Evolutionary conservation across 495 filamentous ascomycete species (phyloP).

Genomic region (Aspergillus bridgeri): DNA sequence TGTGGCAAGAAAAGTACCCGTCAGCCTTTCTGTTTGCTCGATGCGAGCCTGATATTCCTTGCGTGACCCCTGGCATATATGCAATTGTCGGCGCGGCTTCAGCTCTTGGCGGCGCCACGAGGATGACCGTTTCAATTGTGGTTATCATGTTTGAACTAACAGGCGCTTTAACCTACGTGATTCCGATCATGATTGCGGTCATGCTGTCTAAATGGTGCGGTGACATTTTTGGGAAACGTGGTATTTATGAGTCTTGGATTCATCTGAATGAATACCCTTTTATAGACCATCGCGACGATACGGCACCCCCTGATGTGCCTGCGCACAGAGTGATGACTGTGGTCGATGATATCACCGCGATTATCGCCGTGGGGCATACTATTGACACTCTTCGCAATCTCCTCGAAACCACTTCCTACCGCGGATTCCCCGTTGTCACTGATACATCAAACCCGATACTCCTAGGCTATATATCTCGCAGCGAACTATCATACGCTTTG

Average conservation of each 20-base stretch:
- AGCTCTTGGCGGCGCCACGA: slow-evolving; percentile 89
- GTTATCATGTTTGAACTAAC: slow-evolving; percentile 99
- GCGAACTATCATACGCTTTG: slow-evolving; percentile 81
- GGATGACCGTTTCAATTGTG: slow-evolving; percentile 95
- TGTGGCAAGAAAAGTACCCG: slow-evolving; percentile 80
- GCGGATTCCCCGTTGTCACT: slow-evolving; percentile 88
- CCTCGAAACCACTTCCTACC: slow-evolving; percentile 69
- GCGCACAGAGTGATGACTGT: slow-evolving; percentile 86
- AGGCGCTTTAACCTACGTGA: slow-evolving; percentile 90
- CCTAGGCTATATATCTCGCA: slow-evolving; percentile 90
- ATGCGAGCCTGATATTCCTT: slow-evolving; percentile 85
- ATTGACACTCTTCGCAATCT: slow-evolving; percentile 68
- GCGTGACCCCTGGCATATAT: slow-evolving; percentile 91
- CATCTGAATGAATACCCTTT: slow-evolving; percentile 95
- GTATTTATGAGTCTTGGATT: slow-evolving; percentile 98
- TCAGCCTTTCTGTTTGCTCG: slow-evolving; percentile 69
- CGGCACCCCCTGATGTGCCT: slow-evolving; percentile 74
- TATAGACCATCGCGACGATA: slow-evolving; percentile 88
- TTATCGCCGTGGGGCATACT: slow-evolving; percentile 82
- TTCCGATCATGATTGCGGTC: slow-evolving; percentile 99
- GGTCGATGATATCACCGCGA: slow-evolving; percentile 82
- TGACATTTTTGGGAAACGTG: slow-evolving; percentile 88
- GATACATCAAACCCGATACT: slow-evolving; percentile 66
- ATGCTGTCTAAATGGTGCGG: slow-evolving; percentile 99
- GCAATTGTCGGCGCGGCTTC: slow-evolving; percentile 97